Base-by-base conservation (phyloP, 352 stramenopile genomes). In the Globisporangium spiculum region DNA sequence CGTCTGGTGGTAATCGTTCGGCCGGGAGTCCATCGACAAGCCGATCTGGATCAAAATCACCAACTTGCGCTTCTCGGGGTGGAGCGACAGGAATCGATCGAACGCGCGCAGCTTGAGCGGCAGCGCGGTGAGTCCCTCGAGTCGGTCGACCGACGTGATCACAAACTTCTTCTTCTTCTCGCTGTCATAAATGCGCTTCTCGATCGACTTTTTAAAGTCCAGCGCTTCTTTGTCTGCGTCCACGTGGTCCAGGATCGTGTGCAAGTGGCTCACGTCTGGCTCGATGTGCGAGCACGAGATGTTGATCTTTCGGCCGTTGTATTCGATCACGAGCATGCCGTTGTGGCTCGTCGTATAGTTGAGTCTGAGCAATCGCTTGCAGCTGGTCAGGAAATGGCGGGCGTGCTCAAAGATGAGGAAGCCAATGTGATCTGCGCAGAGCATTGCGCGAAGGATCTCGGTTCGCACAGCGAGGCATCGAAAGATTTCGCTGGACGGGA, bases 401-500 rank as follows among this genome's bases (percentile, higher is more conserved):
- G 92, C 90, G 67, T 98, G 96, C 76, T 98, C 94, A 75, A 97
- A 98, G 53, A 96, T 85, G 60, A 98, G 81, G 64, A 98, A 98
- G 7, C 94, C 94, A 52, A 98, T 95, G 72, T 98, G 89, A 71
- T 98, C 92, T 6, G 93, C 89, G 44, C 85, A 92, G 24, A 98
- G 77, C 77, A 98, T 93, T 2, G 88, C 91, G 36, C 94, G 88
- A 22, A 98, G 77, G 61, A 98, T 93, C 72, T 96, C 90, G 8
- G 94, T 96, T 22, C 94, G 79, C 75, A 92, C 88, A 0, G 84
- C 79, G 50, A 99, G 84, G 4, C 96, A 99, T 10, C 97, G 84
- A 69, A 99, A 99, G 58, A 99, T 99, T 75, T 99, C 98, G 16
- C 93, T 98, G 26, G 92, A 98, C 20, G 98, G 97, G 68, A 99